Evolutionary conservation across 192 early-diverging fungal species (phyloP).

Genomic region (Dispira parvispora): DNA sequence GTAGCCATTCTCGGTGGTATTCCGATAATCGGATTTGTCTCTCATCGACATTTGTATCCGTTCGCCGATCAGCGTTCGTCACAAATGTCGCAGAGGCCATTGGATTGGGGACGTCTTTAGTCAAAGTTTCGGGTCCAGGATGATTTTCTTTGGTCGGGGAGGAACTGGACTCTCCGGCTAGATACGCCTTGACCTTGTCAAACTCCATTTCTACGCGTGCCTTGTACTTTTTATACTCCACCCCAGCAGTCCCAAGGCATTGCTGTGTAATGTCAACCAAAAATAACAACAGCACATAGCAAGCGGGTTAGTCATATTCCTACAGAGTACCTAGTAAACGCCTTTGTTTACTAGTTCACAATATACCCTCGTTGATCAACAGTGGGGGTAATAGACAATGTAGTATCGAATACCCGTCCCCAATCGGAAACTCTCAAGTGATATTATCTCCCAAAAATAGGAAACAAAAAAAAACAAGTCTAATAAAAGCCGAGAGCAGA

Average conservation of each 20-base stretch:
- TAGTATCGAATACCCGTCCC: background rate
- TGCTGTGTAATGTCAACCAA: background rate
- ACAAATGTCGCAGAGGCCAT: background rate
- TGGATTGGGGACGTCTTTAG: background rate
- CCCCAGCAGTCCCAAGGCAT: conserved; percentile 5
- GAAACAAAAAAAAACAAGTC: background rate
- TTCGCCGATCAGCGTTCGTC: background rate
- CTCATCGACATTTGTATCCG: background rate
- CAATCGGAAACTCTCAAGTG: background rate
- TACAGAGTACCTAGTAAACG: too few relatives aligned
- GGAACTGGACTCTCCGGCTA: background rate
- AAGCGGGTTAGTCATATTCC: too few relatives aligned
- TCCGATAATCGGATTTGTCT: background rate
- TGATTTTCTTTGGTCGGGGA: background rate
- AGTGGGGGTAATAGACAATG: background rate
- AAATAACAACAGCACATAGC: too few relatives aligned
- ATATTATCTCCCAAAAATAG: background rate
- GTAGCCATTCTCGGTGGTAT: conserved; percentile 6
- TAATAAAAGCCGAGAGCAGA: background rate
- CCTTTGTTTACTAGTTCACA: too few relatives aligned
- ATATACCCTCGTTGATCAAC: background rate
- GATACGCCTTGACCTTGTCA: conserved; percentile 4
- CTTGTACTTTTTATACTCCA: conserved; percentile 12
- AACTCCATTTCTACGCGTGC: conserved; percentile 6
- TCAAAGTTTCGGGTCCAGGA: background rate